Conservation (phyloP, 495 filamentous ascomycete genomes). For the Talaromyces borbonicus region DNA sequence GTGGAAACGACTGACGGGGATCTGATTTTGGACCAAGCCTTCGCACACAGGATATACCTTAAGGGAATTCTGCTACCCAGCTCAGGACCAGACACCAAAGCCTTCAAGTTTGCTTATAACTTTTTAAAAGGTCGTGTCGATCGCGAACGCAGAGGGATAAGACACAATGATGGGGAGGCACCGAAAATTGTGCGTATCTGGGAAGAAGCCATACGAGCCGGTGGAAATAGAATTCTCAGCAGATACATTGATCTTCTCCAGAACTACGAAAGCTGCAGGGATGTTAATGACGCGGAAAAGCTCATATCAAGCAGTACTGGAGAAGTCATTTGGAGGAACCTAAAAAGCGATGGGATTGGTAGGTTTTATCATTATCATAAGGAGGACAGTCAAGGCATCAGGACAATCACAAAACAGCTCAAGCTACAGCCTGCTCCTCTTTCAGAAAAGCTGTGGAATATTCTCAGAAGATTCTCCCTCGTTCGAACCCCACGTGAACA, state of each 20-base stretch:
- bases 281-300: not conserved
- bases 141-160: not conserved
- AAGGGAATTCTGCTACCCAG: not conserved
- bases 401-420: not conserved
- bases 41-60: not conserved
- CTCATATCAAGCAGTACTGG: not conserved
- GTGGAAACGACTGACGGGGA: not conserved
- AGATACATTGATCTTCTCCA: not conserved
- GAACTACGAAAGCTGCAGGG: not conserved
- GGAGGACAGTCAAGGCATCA: not conserved
- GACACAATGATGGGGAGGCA: not conserved
- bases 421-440: not conserved
- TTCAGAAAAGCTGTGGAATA: not conserved
- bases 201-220: not conserved
- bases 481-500: not conserved
- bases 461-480: not conserved
- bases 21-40: constrained; percentile 2
- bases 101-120: not conserved
- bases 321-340: not conserved
- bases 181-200: not conserved
- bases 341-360: not conserved
- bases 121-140: not conserved
- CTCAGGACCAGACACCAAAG: not conserved
- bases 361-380: not conserved
- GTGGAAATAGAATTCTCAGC: not conserved